Evolutionary conservation across 1,139 yeast species (phyloP), one percentile per base, ranked within the genome.

Genomic region (Ogataea hybrid): DNA sequence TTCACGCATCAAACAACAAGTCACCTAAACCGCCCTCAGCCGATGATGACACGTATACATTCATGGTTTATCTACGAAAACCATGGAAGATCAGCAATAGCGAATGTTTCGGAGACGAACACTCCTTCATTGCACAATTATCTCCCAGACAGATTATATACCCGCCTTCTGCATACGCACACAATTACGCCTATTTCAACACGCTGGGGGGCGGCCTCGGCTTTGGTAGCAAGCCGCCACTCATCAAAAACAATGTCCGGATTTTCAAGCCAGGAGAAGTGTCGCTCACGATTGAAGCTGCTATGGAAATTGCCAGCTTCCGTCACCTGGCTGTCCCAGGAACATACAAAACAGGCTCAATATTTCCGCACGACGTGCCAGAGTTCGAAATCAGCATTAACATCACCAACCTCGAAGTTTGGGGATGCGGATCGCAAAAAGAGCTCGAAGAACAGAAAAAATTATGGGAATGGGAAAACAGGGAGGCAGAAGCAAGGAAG

Each of bases 401-500:
- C 45, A 77, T 90, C 8, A 78, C 81, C 4, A 90, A 84, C 51
- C 67, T 90, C 17, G 96, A 89, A 60, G 95, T 88, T 0, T 86
- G 95, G 92, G 97, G 97, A 0, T 74, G 88, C 43, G 97, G 97
- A 1, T 78, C 85, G 5, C 77, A 76, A 16, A 78, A 79, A 48
- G 95, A 86, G 49, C 66, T 88, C 38, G 84, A 76, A 23, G 90
- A 83, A 47, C 97, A 90, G 62, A 68, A 73, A 44, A 77, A 77
- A 54, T 77, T 77, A 49, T 84, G 96, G 94, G 90, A 83, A 56
- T 88, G 96, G 96, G 97, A 90, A 58, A 84, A 84, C 56, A 72
- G 79, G 39, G 96, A 87, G 58, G 95, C 95, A 0, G 76, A 79
- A 52, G 81, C 88, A 25, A 70, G 97, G 43, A 86, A 82, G 55